Evolutionary conservation across 2,329 filamentous ascomycete genomes (phyloP), one percentile per base, ranked within the genome.

Genomic region (Xylaria polymorpha): DNA sequence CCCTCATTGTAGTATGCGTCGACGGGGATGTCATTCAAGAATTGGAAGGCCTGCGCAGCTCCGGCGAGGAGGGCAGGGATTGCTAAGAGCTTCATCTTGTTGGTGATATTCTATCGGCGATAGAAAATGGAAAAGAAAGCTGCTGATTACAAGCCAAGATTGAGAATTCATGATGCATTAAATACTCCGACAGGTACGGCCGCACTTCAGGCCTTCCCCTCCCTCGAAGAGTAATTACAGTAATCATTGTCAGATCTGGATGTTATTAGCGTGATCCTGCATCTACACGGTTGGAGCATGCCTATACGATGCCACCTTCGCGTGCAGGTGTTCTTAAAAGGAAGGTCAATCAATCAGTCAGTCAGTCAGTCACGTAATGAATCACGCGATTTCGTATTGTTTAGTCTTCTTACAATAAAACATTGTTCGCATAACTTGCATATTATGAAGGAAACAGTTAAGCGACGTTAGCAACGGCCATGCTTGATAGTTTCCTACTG

Each of bases 11-110:
- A 67, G 29, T 46, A 44, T 55, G 18, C 65, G 39, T 67, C 60
- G 7, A 67, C 60, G 22, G 65, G 65, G 37, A 67, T 67, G 15
- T 67, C 53, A 55, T 67, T 67, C 53, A 37, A 14, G 55, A 67
- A 67, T 8, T 37, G 22, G 39, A 67, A 67, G 37, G 65, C 65
- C 44, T 64, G 60, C 6, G 29, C 29, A 22, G 46, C 65, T 64
- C 65, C 65, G 15, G 55, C 65, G 29, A 67, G 60, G 39, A 67
- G 53, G 48, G 35, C 7, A 37, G 35, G 10, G 10, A 37, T 37
- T 37, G 50, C 55, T 1, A 67, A 48, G 9, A 67, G 46, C 60
- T 64, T 67, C 60, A 67, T 63, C 25, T 58, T 64, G 20, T 14
- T 18, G 12, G 6, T 25, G 15, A 41, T 58, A 25, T 48, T 41